These are phyloP conservation scores for Backusella tarrabulga DNA, from an alignment of 192 early-diverging fungal species.

Conservation along the genomic window DNA sequence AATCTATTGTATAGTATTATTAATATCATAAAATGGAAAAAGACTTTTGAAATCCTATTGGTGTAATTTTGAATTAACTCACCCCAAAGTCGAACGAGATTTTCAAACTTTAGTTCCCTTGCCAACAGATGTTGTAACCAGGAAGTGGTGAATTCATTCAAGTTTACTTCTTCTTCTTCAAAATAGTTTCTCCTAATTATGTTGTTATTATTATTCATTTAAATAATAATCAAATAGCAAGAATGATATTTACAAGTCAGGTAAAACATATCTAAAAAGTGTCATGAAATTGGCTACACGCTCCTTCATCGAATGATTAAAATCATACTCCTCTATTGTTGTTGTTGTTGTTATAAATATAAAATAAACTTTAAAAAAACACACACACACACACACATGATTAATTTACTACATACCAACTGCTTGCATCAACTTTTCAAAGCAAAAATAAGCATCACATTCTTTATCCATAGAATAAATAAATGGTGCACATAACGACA, in stretches of 20 bases:
- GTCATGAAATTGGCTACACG: constrained; percentile 86
- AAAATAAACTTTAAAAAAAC: neutral
- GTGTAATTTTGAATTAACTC: neutral
- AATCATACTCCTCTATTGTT: constrained; percentile 67
- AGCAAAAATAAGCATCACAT: constrained; percentile 79
- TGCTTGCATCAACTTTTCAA: constrained; percentile 71
- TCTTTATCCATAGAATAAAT: constrained; percentile 71
- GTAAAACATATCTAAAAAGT: constrained; percentile 77
- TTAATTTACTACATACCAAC: constrained; percentile 49
- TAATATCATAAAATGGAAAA: neutral
- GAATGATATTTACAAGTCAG: constrained; percentile 71
- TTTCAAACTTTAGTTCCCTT: constrained; percentile 80
- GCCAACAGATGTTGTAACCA: constrained; percentile 82
- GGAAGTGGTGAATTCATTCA: constrained; percentile 83
- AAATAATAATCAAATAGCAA: neutral
- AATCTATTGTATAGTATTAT: constrained; percentile 47
- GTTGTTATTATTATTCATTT: neutral
- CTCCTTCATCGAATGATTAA: constrained; percentile 63
- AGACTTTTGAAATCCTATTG: neutral
- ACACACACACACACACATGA: neutral
- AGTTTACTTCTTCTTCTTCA: constrained; percentile 91
- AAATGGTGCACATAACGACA: constrained; percentile 82
- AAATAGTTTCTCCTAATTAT: constrained; percentile 72
- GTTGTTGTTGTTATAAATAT: neutral
- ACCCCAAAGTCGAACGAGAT: constrained; percentile 78